Percentiles rank a stretch among this genome's conserved stretches.
Conservation (phyloP, 164 flowering plant species). For the Nymphaea colorata region DNA sequence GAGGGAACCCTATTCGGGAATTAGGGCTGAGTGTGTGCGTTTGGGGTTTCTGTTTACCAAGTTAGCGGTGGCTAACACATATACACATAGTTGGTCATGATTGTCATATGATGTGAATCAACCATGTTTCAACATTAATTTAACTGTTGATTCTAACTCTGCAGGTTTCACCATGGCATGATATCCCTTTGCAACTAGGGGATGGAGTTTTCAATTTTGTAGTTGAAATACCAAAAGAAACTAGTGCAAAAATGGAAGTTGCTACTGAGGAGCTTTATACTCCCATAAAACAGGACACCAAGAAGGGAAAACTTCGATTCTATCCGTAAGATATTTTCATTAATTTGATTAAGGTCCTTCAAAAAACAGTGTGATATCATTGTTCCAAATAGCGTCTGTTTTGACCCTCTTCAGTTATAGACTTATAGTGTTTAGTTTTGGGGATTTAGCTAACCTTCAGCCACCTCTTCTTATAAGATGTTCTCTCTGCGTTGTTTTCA, state of each 20-base stretch:
- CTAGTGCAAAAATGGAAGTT: slow-evolving; percentile 98
- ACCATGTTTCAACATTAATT: neutral
- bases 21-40: too few species aligned
- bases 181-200: slow-evolving; percentile 75
- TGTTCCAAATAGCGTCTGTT: neutral
- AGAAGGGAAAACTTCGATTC: slow-evolving; percentile 90
- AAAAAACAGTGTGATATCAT: neutral
- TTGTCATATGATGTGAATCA: too few species aligned
- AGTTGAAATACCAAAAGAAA: slow-evolving; percentile 95
- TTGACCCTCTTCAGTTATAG: neutral
- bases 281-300: slow-evolving; percentile 96
- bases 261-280: slow-evolving; percentile 84
- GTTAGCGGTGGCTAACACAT: too few species aligned
- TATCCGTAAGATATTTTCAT: slow-evolving; percentile 54
- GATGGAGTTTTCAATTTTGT: slow-evolving; percentile 77
- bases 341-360: neutral
- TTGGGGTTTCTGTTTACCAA: too few species aligned
- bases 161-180: slow-evolving; percentile 98
- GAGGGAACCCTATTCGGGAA: too few species aligned
- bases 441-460: neutral
- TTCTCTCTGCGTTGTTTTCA: slow-evolving; percentile 2
- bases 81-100: neutral
- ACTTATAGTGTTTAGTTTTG: too few species aligned
- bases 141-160: slow-evolving; percentile 3
- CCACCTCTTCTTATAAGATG: neutral